phyloP scores from a whole-genome alignment of 352 stramenopile species.

The Phytophthora tubulina region DNA sequence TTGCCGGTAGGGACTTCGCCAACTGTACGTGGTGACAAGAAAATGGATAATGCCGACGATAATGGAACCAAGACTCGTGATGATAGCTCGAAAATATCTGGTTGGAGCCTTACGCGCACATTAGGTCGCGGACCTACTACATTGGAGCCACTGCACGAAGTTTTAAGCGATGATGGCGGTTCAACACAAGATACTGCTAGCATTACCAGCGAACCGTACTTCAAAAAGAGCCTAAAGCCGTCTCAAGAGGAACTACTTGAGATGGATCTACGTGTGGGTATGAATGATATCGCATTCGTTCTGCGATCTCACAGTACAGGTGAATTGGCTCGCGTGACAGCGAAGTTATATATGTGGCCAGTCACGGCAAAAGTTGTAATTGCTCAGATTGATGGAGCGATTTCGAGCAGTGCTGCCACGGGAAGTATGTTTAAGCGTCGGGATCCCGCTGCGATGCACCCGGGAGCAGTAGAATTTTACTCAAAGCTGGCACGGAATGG shows the following conservation, averaged over 20 bases:
- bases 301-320: conserved; percentile 34
- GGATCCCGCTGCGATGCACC: conserved; percentile 55
- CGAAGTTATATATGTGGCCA: conserved; percentile 80
- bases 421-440: conserved; percentile 61
- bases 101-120: conserved; percentile 8
- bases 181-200: conserved; percentile 57
- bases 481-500: conserved; percentile 70
- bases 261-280: conserved; percentile 69
- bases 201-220: conserved; percentile 49
- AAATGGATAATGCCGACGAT: conserved; percentile 9
- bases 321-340: conserved; percentile 50
- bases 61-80: neutral
- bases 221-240: conserved; percentile 70
- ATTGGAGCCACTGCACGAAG: conserved; percentile 40
- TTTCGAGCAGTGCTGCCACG: conserved; percentile 54
- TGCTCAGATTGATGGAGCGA: conserved; percentile 84
- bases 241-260: conserved; percentile 63
- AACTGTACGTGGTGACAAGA: conserved; percentile 2
- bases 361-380: conserved; percentile 82
- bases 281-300: conserved; percentile 82
- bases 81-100: conserved; percentile 3
- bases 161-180: conserved; percentile 39
- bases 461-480: conserved; percentile 83
- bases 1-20: conserved; percentile 32
- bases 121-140: conserved; percentile 2